Evolutionary conservation across 441 rosid genomes (phyloP).

Genomic region (Pelargonium cotyledonis): DNA sequence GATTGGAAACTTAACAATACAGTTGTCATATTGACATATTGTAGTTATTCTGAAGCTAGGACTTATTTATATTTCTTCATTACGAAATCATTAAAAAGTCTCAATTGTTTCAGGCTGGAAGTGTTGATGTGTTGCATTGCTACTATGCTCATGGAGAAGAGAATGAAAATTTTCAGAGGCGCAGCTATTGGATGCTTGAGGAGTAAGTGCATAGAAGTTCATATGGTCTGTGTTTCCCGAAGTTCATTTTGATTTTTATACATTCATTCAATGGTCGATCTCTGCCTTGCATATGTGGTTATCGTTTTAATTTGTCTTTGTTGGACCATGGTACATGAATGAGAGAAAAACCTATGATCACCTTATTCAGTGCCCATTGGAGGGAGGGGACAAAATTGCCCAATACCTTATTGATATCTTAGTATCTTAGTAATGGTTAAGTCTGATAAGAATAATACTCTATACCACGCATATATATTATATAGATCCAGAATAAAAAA

Average conservation of each 20-base stretch:
- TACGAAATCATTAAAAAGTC: constrained; percentile 4
- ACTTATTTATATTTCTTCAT: neutral
- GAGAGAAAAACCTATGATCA: neutral
- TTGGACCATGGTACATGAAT: neutral
- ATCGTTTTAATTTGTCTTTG: neutral
- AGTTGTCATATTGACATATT: neutral
- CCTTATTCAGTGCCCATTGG: no score
- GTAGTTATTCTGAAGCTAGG: neutral
- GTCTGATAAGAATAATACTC: no score
- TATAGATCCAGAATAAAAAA: no score
- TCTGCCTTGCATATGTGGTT: neutral
- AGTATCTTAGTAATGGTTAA: no score
- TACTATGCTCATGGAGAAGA: constrained; percentile 98
- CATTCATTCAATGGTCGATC: constrained; percentile 5
- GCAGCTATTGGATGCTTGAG: constrained; percentile 97
- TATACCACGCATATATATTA: no score
- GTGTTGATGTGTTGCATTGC: constrained; percentile 82
- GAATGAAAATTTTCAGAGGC: constrained; percentile 78
- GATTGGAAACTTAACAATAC: neutral
- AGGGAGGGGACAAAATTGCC: no score
- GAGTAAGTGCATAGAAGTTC: constrained; percentile 51
- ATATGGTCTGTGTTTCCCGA: neutral
- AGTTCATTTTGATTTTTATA: neutral
- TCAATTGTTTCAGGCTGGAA: constrained; percentile 59
- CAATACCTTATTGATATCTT: no score